A percentile compares a stretch with the other conserved stretches of the same genome.
These are phyloP conservation scores for Heimioporus sp. DNA, from an alignment of 768 basidiomycete genomes.

Conservation along the genomic window DNA sequence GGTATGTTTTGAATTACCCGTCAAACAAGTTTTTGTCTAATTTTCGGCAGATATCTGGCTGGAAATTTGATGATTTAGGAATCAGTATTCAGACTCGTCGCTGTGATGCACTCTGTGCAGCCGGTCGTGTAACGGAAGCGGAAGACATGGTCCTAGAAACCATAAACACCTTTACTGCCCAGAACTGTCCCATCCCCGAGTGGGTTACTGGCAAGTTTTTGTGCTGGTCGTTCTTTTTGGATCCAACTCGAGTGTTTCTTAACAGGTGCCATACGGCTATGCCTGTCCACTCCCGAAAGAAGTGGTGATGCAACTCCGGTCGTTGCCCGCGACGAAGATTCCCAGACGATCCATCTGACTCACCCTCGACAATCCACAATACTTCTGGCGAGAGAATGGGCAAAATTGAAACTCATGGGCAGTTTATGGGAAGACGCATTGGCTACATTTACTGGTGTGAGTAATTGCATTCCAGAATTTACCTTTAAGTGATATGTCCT, in stretches of 20 bases:
- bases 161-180: not conserved
- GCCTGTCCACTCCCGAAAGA: not conserved
- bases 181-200: not conserved
- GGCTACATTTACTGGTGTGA: not conserved
- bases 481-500: too few species aligned
- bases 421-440: not conserved
- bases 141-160: not conserved
- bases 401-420: not conserved
- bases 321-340: not conserved
- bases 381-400: not conserved
- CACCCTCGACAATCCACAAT: not conserved
- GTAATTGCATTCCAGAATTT: not conserved
- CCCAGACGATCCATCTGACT: not conserved
- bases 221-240: accelerated
- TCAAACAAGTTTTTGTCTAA: too few species aligned
- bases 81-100: not conserved
- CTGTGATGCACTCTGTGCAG: constrained; percentile 4
- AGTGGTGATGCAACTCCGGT: not conserved
- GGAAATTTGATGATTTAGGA: constrained; percentile 1
- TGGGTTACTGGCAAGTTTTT: not conserved
- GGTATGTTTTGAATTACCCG: not conserved
- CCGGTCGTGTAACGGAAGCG: not conserved
- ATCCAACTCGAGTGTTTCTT: not conserved
- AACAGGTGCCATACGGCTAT: not conserved
- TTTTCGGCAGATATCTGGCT: constrained; percentile 8